Percentiles rank a stretch among this genome's conserved stretches.
These are phyloP conservation scores for Geotrichum phurueaensis DNA, from an alignment of 1,139 yeast species.

Conservation along the genomic window DNA sequence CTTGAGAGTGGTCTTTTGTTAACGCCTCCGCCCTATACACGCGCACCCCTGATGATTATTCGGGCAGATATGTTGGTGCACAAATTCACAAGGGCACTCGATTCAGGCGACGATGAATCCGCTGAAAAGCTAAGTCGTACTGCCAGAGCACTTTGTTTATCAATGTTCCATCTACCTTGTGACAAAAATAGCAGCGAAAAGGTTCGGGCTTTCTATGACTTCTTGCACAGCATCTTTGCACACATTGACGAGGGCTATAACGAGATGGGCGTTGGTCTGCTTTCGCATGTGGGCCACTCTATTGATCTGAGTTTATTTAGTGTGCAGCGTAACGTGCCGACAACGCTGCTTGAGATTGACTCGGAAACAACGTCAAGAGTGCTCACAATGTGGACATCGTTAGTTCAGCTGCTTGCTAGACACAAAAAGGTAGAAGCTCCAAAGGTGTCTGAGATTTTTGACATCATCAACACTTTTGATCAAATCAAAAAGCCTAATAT, in stretches of 20 bases:
- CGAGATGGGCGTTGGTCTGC: slow-evolving; percentile 15
- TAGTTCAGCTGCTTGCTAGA: slow-evolving; percentile 10
- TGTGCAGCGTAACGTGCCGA: slow-evolving; percentile 7
- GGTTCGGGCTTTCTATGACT: background rate
- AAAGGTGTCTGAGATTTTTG: slow-evolving; percentile 1
- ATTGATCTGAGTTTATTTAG: slow-evolving; percentile 10
- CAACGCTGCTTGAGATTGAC: slow-evolving; percentile 12
- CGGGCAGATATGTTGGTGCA: slow-evolving; percentile 8
- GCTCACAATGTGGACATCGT: slow-evolving; percentile 10
- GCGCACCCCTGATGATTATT: slow-evolving; percentile 14
- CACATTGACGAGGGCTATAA: background rate
- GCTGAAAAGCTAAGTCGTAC: slow-evolving; percentile 6
- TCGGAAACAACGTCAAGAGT: slow-evolving; percentile 11
- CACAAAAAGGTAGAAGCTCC: slow-evolving; percentile 9
- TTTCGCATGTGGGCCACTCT: slow-evolving; percentile 1
- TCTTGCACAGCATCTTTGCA: background rate
- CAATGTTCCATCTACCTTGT: slow-evolving; percentile 10
- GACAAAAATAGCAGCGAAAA: background rate
- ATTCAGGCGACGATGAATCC: background rate
- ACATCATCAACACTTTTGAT: background rate
- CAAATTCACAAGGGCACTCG: slow-evolving; percentile 7
- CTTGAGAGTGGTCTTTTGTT: background rate
- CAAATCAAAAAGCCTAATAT: slow-evolving; percentile 9
- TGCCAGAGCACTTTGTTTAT: slow-evolving; percentile 13
- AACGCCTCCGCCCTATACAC: slow-evolving; percentile 9